These are phyloP conservation scores for Carex kokanica DNA, from an alignment of 176 grass and related monocot genomes.

Conservation along the genomic window DNA sequence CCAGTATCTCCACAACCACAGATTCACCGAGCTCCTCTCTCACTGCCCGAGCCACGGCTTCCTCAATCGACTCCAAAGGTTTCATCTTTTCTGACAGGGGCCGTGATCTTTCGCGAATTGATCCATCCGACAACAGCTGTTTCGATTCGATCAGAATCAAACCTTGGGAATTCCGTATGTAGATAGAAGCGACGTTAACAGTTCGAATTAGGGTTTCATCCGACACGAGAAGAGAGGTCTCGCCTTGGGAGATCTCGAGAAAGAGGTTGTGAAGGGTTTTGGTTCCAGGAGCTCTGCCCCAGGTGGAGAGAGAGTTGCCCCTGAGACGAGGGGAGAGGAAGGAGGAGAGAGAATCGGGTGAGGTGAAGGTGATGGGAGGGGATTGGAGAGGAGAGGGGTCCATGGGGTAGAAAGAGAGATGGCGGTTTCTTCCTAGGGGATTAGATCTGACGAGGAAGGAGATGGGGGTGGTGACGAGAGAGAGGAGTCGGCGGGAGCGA, in stretches of 20 bases:
- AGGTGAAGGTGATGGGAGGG: constrained; percentile 56
- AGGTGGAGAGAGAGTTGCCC: constrained; percentile 38
- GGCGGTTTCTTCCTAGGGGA: constrained; percentile 22
- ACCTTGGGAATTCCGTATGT: constrained; percentile 50
- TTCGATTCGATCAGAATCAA: constrained; percentile 60
- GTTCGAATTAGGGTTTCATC: constrained; percentile 39
- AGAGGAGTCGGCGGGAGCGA: constrained; percentile 19
- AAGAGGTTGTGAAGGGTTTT: constrained; percentile 85
- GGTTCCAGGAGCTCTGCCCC: constrained; percentile 59
- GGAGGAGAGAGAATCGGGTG: constrained; percentile 56
- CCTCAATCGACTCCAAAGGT: constrained; percentile 58
- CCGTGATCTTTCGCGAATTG: constrained; percentile 41
- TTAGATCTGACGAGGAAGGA: constrained; percentile 25
- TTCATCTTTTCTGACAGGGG: constrained; percentile 91
- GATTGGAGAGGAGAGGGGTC: constrained; percentile 29
- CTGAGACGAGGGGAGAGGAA: constrained; percentile 60
- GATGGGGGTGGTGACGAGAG: constrained; percentile 33
- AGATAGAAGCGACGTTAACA: constrained; percentile 65
- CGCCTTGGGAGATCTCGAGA: constrained; percentile 78
- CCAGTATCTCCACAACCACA: constrained; percentile 45
- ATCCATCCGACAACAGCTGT: constrained; percentile 83
- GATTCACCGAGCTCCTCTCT: constrained; percentile 65
- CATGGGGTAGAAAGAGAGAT: constrained; percentile 28
- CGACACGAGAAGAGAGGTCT: constrained; percentile 40
- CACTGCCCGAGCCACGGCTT: constrained; percentile 51